These are phyloP conservation scores for Aphanomyces invadans DNA, from an alignment of 352 stramenopile genomes.

Conservation along the genomic window DNA sequence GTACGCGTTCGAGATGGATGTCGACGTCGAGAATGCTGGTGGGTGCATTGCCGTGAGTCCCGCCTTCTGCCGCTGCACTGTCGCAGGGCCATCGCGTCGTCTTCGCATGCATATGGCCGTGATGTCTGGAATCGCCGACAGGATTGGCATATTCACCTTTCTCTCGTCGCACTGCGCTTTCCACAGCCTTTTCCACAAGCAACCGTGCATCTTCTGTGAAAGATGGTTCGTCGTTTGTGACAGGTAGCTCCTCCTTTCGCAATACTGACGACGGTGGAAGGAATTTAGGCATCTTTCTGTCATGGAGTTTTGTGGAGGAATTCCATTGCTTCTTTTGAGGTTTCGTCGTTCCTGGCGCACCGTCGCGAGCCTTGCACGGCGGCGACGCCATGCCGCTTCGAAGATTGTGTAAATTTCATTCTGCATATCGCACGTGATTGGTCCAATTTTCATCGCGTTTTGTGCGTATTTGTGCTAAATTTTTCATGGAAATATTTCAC, in stretches of 20 bases:
- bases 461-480: no score
- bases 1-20: neutral
- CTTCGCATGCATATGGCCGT: neutral
- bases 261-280: neutral
- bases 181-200: conserved; percentile 8
- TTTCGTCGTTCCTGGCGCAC: neutral
- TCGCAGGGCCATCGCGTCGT: neutral
- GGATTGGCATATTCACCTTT: no score
- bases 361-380: neutral
- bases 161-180: neutral
- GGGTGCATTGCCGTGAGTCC: no score
- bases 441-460: no score
- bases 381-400: neutral
- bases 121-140: neutral
- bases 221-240: neutral
- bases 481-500: no score
- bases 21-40: neutral
- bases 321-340: conserved; percentile 1
- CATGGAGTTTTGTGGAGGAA: neutral
- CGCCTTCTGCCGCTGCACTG: no score
- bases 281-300: neutral
- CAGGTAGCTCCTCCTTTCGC: neutral
- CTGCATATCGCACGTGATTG: neutral
- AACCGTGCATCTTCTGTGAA: neutral
- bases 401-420: neutral